These are phyloP conservation scores for Colletotrichum limetticola DNA, from an alignment of 2,329 filamentous ascomycete genomes.

Conservation along the genomic window DNA sequence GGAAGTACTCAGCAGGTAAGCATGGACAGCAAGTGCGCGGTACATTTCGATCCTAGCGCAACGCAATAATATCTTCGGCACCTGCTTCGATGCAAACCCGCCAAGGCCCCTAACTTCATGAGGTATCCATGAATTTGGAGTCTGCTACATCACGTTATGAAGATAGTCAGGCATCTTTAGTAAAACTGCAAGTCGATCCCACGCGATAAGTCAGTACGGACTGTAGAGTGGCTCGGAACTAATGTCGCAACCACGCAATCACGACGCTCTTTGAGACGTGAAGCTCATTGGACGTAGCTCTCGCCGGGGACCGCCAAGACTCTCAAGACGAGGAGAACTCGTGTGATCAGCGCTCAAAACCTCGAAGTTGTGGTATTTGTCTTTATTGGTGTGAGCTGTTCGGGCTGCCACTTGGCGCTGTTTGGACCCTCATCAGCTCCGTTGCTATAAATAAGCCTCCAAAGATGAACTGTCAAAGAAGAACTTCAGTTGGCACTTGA, in stretches of 20 bases:
- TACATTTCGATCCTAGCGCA: neutral
- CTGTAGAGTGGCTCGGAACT: conserved; percentile 9
- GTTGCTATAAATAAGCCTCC: conserved; percentile 16
- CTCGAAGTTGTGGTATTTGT: neutral
- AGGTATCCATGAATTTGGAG: neutral
- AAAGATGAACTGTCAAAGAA: neutral
- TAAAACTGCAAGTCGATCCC: neutral
- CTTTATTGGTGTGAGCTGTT: neutral
- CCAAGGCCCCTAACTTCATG: neutral
- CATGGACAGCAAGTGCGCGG: neutral
- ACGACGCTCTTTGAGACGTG: neutral
- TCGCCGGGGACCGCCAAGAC: neutral
- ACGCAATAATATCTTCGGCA: neutral
- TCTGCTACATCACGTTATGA: neutral
- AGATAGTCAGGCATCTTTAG: neutral
- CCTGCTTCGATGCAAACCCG: neutral
- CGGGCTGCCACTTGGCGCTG: neutral
- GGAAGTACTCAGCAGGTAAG: no score
- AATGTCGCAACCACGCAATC: neutral
- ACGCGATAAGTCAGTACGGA: neutral
- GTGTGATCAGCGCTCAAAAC: neutral
- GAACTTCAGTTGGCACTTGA: no score
- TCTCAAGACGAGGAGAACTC: neutral
- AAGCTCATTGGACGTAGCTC: neutral
- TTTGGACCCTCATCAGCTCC: neutral